Percentiles rank a stretch among this genome's conserved stretches.
Evolutionary conservation across 2,329 filamentous ascomycete species (phyloP).

Genomic region (Botrytis medusae): DNA sequence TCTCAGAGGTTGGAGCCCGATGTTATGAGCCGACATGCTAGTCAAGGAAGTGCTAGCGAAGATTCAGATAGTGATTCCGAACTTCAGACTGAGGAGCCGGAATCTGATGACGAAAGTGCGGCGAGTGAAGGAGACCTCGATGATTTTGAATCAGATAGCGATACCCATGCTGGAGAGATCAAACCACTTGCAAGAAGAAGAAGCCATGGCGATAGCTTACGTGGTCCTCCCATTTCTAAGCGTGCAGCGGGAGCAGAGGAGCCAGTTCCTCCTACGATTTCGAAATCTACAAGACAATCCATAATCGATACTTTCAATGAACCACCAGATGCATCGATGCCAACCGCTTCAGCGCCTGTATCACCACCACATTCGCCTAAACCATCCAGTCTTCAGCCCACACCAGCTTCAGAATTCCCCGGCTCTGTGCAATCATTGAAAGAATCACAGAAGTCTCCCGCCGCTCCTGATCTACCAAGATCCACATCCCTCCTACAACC

Average conservation of each 20-base stretch:
- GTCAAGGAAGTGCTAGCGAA: constrained; percentile 48
- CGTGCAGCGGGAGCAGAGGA: constrained; percentile 38
- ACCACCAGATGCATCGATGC: background rate
- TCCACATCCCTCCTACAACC: constrained; percentile 41
- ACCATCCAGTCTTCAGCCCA: constrained; percentile 19
- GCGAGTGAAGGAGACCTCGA: constrained; percentile 46
- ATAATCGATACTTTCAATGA: constrained; percentile 9
- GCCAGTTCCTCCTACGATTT: constrained; percentile 32
- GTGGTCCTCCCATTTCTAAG: constrained; percentile 38
- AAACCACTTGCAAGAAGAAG: constrained; percentile 38
- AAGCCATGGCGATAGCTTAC: constrained; percentile 46
- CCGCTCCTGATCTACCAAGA: constrained; percentile 51
- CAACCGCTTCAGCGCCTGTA: constrained; percentile 8
- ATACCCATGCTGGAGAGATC: constrained; percentile 26
- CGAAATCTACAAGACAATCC: constrained; percentile 20
- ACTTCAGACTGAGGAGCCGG: constrained; percentile 41
- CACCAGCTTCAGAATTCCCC: constrained; percentile 27
- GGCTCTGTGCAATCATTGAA: constrained; percentile 46
- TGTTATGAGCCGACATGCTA: constrained; percentile 40
- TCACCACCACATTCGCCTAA: constrained; percentile 19
- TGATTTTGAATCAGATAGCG: constrained; percentile 40
- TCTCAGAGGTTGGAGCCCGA: constrained; percentile 64
- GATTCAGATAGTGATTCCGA: constrained; percentile 43
- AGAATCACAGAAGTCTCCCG: constrained; percentile 73
- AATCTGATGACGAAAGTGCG: constrained; percentile 41